Conservation (phyloP, 2,329 filamentous ascomycete genomes). For the Fusarium odoratissimum region DNA sequence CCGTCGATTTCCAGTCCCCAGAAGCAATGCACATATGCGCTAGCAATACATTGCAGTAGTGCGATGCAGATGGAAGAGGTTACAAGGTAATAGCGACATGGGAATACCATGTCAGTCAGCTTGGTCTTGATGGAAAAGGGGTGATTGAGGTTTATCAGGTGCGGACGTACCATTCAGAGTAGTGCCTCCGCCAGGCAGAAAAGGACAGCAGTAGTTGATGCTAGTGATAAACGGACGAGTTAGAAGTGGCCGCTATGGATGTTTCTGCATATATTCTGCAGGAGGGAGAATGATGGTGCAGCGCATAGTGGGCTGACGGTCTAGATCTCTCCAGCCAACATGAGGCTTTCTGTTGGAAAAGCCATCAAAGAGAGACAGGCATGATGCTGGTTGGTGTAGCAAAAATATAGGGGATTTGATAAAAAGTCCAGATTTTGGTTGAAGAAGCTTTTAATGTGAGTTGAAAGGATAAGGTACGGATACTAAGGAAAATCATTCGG, state of each 20-base stretch:
- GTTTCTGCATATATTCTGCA: slow-evolving; percentile 33
- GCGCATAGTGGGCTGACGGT: slow-evolving; percentile 22
- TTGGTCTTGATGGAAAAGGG: slow-evolving; percentile 34
- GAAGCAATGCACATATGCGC: slow-evolving; percentile 30
- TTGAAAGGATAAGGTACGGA: neutral
- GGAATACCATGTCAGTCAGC: slow-evolving; percentile 26
- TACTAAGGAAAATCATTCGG: neutral
- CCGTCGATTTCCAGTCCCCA: slow-evolving; percentile 32
- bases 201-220: slow-evolving; percentile 6
- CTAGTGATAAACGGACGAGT: slow-evolving; percentile 15
- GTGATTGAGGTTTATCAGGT: slow-evolving; percentile 17
- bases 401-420: neutral
- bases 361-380: slow-evolving; percentile 2
- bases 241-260: slow-evolving; percentile 20
- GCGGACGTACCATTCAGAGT: slow-evolving; percentile 23
- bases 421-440: slow-evolving; percentile 1
- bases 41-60: slow-evolving; percentile 44
- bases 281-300: slow-evolving; percentile 25
- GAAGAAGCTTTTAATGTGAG: slow-evolving; percentile 5
- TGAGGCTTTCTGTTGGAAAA: slow-evolving; percentile 11
- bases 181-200: slow-evolving; percentile 3
- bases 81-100: slow-evolving; percentile 28
- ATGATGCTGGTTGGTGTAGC: slow-evolving; percentile 9
- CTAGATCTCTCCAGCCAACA: slow-evolving; percentile 26
- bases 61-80: slow-evolving; percentile 35